These are phyloP conservation scores for Phanerodontia chrysosporium DNA, from an alignment of 768 basidiomycete genomes.

Conservation along the genomic window DNA sequence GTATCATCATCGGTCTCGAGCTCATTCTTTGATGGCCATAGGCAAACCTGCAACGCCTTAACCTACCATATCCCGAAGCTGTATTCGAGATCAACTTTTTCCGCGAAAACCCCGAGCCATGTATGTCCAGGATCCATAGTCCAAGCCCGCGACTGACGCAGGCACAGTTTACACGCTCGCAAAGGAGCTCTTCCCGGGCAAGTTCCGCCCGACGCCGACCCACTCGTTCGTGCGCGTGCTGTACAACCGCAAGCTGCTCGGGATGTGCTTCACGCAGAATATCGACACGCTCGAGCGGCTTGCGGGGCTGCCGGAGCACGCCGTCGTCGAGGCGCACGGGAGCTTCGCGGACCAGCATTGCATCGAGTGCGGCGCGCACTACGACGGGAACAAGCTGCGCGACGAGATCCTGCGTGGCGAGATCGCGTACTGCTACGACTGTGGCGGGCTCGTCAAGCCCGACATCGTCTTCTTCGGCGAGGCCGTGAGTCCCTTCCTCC, in stretches of 20 bases:
- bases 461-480: constrained; percentile 95
- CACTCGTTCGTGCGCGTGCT: constrained; percentile 90
- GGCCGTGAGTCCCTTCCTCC: constrained; percentile 39
- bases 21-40: constrained; percentile 33
- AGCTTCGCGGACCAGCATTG: constrained; percentile 89
- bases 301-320: constrained; percentile 68
- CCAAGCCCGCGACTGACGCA: background rate
- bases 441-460: constrained; percentile 81
- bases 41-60: constrained; percentile 74
- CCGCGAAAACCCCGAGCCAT: constrained; percentile 71
- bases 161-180: constrained; percentile 80
- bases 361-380: constrained; percentile 61
- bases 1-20: too few species aligned
- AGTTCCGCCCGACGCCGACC: constrained; percentile 80
- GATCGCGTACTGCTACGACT: constrained; percentile 64
- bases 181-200: constrained; percentile 88
- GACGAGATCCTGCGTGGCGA: constrained; percentile 52
- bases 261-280: constrained; percentile 85
- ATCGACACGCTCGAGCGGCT: constrained; percentile 89
- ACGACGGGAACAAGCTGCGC: constrained; percentile 66
- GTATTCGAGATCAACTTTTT: constrained; percentile 93
- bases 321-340: constrained; percentile 93
- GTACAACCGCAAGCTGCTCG: constrained; percentile 60
- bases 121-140: constrained; percentile 35
- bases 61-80: constrained; percentile 89